These are phyloP conservation scores for Ophiostoma ips DNA, from an alignment of 2,329 filamentous ascomycete genomes.

Conservation along the genomic window DNA sequence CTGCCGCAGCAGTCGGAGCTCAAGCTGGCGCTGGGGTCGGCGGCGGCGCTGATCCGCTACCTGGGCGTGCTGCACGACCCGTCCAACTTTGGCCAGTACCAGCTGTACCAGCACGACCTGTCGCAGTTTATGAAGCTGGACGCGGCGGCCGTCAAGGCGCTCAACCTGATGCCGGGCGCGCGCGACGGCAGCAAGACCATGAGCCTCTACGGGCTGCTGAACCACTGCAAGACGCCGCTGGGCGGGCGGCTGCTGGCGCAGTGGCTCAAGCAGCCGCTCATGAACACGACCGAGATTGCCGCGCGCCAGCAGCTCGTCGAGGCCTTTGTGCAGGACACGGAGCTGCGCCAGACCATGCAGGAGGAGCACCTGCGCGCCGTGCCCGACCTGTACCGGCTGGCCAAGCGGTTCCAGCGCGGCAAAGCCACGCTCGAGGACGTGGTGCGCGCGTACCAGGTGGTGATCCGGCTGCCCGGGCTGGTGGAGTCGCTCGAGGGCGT, in stretches of 20 bases:
- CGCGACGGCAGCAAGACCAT: slow-evolving; percentile 94
- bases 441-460: slow-evolving; percentile 84
- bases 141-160: slow-evolving; percentile 78
- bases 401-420: slow-evolving; percentile 88
- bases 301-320: slow-evolving; percentile 88
- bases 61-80: slow-evolving; percentile 78
- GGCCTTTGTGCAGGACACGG: slow-evolving; percentile 84
- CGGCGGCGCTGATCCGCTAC: slow-evolving; percentile 88
- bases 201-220: slow-evolving; percentile 86
- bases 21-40: slow-evolving; percentile 91
- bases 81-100: slow-evolving; percentile 93
- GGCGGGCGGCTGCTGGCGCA: slow-evolving; percentile 83
- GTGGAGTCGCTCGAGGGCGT: slow-evolving; percentile 79
- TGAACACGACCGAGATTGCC: slow-evolving; percentile 76
- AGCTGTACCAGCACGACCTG: slow-evolving; percentile 92
- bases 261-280: slow-evolving; percentile 95
- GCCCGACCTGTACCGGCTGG: slow-evolving; percentile 82
- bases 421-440: slow-evolving; percentile 91
- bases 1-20: slow-evolving; percentile 73
- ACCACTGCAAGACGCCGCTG: slow-evolving; percentile 94
- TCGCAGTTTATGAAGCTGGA: slow-evolving; percentile 98
- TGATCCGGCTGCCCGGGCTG: slow-evolving; percentile 82
- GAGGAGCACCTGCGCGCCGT: slow-evolving; percentile 89
- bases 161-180: slow-evolving; percentile 94
- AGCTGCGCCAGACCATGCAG: slow-evolving; percentile 88